Conservation (phyloP, 2,329 filamentous ascomycete species). For the Zasmidium angulare region DNA sequence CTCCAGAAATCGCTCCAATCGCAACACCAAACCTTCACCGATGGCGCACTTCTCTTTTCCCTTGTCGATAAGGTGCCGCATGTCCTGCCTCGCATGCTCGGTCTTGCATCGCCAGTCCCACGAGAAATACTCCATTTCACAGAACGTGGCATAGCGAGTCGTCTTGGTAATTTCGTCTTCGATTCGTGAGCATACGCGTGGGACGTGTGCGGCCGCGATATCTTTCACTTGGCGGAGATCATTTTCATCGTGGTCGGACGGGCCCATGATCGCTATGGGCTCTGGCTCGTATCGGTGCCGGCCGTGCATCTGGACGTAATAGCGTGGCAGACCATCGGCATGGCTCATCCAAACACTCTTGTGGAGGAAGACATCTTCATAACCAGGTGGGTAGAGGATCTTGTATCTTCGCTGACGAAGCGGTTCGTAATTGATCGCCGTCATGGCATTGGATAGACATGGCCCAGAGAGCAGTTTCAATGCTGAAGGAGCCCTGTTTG, state of each 20-base stretch:
- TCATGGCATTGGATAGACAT: constrained; percentile 21
- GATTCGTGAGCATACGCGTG: constrained; percentile 14
- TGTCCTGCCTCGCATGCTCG: constrained; percentile 17
- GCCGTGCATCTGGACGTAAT: constrained; percentile 17
- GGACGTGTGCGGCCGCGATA: constrained; percentile 9
- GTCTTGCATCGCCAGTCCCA: constrained; percentile 25
- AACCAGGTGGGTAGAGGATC: constrained; percentile 20
- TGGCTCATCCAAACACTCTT: constrained; percentile 16
- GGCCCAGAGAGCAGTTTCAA: constrained; percentile 21
- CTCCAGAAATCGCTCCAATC: constrained; percentile 17
- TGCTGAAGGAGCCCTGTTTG: constrained; percentile 13
- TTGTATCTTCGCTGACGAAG: constrained; percentile 19
- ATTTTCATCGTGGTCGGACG: constrained; percentile 7
- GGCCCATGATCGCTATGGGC: constrained; percentile 22
- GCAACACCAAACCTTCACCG: constrained; percentile 9
- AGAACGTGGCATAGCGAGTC: constrained; percentile 15
- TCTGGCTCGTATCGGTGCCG: constrained; percentile 21
- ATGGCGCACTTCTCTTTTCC: constrained; percentile 12
- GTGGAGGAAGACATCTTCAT: constrained; percentile 27
- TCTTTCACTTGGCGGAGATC: constrained; percentile 7
- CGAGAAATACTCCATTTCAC: constrained; percentile 21
- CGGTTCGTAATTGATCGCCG: constrained; percentile 12
- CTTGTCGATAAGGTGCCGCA: constrained; percentile 15
- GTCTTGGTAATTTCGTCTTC: constrained; percentile 17
- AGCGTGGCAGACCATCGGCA: constrained; percentile 14